Evolutionary conservation across 1,284 basidiomycete species (phyloP), one percentile per base, ranked within the genome.

Genomic region (Ganoderma leucocontextum): DNA sequence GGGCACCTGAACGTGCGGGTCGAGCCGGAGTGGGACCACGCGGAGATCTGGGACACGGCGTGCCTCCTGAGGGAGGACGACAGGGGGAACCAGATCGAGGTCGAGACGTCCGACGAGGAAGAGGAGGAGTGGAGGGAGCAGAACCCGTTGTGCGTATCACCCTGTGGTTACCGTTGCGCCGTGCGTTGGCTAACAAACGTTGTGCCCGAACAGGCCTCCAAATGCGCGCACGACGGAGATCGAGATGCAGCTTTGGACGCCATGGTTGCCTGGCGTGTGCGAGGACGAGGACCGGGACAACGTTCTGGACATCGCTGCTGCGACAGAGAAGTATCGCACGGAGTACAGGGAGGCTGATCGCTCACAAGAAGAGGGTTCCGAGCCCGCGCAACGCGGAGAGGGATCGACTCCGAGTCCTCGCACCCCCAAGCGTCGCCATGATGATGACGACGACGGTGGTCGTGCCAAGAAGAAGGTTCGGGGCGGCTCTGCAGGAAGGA

Each of bases 71-170:
- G 64, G 25, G 55, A 53, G 49, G 65, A 69, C 65, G 62, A 62
- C 22, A 1, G 29, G 0, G 68, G 68, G 39, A 36, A 42, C 35
- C 49, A 64, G 62, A 19, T 69, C 19, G 68, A 69, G 62, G 39
- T 69, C 58, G 36, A 52, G 49, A 66, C 68, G 25, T 59, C 61
- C 19, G 68, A 69, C 25, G 68, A 69, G 38, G 68, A 63, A n/a
- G 58, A 60, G 36, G 38, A 12, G 13, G 22, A 41, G 38, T 41
- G 58, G 58, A 12, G 39, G 22, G 5, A 22, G 13, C 9, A 39
- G 19, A 10, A 60, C 38, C 38, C 38, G 15, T 15, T 2, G 58
- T 60, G 22, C 22, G 58, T 59, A 17, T 35, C 8, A 2, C 15
- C 12, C 15, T 29, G 22, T 7, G 29, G 7, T n/a, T n/a, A n/a